Evolutionary conservation across 495 filamentous ascomycete species (phyloP).

Genomic region (Neurospora africana): DNA sequence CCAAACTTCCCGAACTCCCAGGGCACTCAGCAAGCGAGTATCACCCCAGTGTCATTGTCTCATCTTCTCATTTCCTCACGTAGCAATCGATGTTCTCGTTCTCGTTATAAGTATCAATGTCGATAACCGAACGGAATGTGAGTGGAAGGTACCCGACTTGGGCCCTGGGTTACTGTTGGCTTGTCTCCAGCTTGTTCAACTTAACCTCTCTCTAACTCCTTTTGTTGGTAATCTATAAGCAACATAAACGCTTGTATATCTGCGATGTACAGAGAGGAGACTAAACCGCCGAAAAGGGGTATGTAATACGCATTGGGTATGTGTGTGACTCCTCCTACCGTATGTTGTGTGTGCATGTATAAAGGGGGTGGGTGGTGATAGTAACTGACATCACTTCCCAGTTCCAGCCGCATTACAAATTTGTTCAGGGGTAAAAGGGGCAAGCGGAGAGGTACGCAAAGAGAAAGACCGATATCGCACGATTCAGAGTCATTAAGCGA

Average conservation of each 20-base stretch:
- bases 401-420: neutral
- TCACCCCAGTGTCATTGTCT: neutral
- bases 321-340: neutral
- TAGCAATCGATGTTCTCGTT: neutral
- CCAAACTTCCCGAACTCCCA: neutral
- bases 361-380: neutral
- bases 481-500: neutral
- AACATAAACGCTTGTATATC: neutral
- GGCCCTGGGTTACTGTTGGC: neutral
- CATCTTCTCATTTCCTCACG: neutral
- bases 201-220: neutral
- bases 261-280: neutral
- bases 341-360: neutral
- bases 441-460: neutral
- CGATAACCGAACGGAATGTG: neutral
- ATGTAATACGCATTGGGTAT: neutral
- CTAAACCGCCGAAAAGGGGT: neutral
- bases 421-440: neutral
- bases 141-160: neutral
- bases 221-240: neutral
- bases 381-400: neutral
- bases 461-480: neutral
- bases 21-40: neutral
- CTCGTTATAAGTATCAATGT: neutral
- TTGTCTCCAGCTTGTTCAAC: neutral